These are phyloP conservation scores for Aspergillus piperis DNA, from an alignment of 2,329 filamentous ascomycete genomes.

Conservation along the genomic window DNA sequence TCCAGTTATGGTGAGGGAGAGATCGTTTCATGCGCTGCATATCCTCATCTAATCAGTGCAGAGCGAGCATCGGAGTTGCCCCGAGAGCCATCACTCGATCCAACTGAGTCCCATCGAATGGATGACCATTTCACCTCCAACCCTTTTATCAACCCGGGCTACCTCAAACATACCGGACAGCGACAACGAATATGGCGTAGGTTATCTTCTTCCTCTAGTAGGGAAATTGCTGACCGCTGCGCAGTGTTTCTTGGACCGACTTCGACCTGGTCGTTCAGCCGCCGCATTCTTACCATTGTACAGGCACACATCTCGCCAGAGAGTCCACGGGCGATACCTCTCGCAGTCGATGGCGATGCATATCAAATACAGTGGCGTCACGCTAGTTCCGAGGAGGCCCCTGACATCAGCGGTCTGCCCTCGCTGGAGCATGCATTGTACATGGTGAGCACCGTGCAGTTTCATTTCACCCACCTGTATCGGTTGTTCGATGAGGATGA, in stretches of 20 bases:
- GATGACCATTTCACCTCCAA: conserved; percentile 33
- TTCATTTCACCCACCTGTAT: conserved; percentile 56
- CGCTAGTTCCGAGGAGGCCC: conserved; percentile 32
- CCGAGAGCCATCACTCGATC: conserved; percentile 8
- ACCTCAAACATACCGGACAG: conserved; percentile 11
- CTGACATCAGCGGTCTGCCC: conserved; percentile 43
- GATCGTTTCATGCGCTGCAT: background rate
- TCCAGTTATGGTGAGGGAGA: conserved; percentile 3
- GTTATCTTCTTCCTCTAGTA: background rate
- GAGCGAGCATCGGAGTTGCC: background rate
- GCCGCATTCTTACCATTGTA: conserved; percentile 50
- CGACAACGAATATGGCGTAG: conserved; percentile 21
- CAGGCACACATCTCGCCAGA: conserved; percentile 48
- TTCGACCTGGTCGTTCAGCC: conserved; percentile 57
- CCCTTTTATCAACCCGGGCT: conserved; percentile 34
- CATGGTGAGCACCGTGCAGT: conserved; percentile 58
- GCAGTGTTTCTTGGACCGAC: conserved; percentile 55
- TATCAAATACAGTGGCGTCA: conserved; percentile 54
- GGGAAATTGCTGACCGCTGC: background rate
- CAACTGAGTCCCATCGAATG: conserved; percentile 14
- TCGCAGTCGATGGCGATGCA: conserved; percentile 52
- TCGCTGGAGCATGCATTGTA: conserved; percentile 55
- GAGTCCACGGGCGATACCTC: conserved; percentile 38
- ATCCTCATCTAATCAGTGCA: background rate
- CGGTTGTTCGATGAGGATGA: conserved; percentile 56